A percentile compares a stretch with the other conserved stretches of the same genome.
phyloP scores from a whole-genome alignment of 306 rosid species.

The Alnus rubra region DNA sequence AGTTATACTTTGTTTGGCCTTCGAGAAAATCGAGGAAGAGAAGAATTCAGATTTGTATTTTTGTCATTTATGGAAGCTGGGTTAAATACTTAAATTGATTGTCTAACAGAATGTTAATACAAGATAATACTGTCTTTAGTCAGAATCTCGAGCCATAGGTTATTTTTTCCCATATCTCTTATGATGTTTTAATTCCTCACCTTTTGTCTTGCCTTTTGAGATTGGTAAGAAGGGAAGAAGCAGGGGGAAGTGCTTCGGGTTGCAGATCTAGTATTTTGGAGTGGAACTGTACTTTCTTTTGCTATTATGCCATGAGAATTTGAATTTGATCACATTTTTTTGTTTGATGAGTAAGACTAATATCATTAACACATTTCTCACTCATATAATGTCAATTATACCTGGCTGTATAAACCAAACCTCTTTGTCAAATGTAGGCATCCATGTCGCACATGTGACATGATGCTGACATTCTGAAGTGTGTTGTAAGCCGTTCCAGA shows the following conservation, averaged over 20 bases:
- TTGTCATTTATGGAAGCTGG: neutral
- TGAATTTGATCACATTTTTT: neutral
- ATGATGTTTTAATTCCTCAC: neutral
- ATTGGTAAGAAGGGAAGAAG: neutral
- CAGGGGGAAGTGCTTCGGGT: neutral
- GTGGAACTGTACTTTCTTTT: neutral
- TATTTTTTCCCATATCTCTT: neutral
- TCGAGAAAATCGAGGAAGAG: neutral
- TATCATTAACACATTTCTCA: neutral
- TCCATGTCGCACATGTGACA: neutral
- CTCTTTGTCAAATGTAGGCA: neutral
- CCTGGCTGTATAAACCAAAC: neutral
- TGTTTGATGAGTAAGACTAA: too few relatives aligned
- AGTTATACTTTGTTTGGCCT: neutral
- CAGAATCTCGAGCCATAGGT: neutral
- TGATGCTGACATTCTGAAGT: slow-evolving; percentile 4
- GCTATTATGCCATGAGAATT: neutral
- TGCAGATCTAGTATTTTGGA: neutral
- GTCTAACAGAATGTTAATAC: neutral
- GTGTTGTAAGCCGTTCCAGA: neutral
- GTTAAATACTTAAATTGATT: neutral
- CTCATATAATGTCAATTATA: neutral
- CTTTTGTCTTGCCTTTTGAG: neutral
- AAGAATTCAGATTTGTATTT: slow-evolving; percentile 1
- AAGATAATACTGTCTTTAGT: neutral